Evolutionary conservation across 345 rosid genomes (phyloP), one percentile per base, ranked within the genome.

Genomic region (Psidium guajava): DNA sequence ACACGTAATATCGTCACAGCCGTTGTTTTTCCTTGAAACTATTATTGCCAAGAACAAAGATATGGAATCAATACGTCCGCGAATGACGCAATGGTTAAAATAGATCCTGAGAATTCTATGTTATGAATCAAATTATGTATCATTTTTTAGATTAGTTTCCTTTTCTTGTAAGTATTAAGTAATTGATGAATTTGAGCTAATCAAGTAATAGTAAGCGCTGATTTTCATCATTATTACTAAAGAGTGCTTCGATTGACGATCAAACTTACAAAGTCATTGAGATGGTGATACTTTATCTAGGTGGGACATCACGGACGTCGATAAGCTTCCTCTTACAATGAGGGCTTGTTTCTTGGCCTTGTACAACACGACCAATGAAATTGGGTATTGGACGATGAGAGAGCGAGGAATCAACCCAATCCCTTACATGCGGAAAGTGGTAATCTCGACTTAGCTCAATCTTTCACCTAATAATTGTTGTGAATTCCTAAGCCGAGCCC

Each of bases 341-440:
- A 40, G 53, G 50, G 42, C 42, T 59, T 82, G 56, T 42, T 61
- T 82, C 14, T 73, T 82, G 0, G 85, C 85, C 27, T 52, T 86
- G 44, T 86, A 64, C 83, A 86, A 86, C 21, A 82, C 85, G 2
- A 54, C 42, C 85, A 86, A 86, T 10, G 85, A 82, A 83, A 69
- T 83, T 24, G 87, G 87, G 40, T 53, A 82, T 36, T 47, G 69
- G 85, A 11, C 21, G 20, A 53, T 82, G 25, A 86, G 32, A 54
- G 73, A 82, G 73, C 84, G 59, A 15, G 83, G 75, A 85, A 82
- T 86, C 83, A 73, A 86, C 42, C 18, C 57, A 12, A 74, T 73
- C 25, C 87, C 87, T 25, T 83, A 86, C 27, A 9, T 86, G 24
- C 59, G 56, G 14, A 86, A 86, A 86, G 42, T 40, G 82, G 85